Evolutionary conservation across 73 alveolate species (phyloP).

Genomic region (Paramecium primaurelia): DNA sequence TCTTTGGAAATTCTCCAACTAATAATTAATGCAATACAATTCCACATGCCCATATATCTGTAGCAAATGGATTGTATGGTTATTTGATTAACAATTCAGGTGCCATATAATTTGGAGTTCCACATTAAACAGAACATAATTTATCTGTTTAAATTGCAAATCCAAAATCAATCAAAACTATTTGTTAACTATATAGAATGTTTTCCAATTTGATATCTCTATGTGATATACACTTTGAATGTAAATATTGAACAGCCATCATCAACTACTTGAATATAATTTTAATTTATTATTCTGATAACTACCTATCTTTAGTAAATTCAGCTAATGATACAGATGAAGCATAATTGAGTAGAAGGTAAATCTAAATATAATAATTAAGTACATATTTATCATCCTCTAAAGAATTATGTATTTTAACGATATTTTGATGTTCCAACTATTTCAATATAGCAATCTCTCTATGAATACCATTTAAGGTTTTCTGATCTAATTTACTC

Average conservation of each 20-base stretch:
- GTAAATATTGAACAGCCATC: background rate
- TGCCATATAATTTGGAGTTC: conserved; percentile 42
- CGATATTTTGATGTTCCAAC: background rate
- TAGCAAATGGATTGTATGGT: conserved; percentile 8
- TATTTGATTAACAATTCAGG: background rate
- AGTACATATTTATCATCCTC: conserved; percentile 27
- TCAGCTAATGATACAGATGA: conserved; percentile 41
- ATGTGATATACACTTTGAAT: background rate
- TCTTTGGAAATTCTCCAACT: background rate
- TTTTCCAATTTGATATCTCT: conserved; percentile 29
- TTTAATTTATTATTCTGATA: background rate
- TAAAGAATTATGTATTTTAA: background rate
- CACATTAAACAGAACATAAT: background rate
- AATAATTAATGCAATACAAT: background rate
- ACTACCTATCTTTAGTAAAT: background rate
- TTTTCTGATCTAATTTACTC: background rate
- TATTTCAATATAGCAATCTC: background rate
- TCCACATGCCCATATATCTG: conserved; percentile 46
- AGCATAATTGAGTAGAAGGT: background rate
- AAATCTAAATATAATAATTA: background rate
- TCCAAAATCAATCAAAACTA: conserved; percentile 31
- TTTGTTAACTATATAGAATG: conserved; percentile 23
- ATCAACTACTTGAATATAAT: conserved; percentile 18
- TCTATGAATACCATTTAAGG: background rate
- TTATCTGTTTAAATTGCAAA: conserved; percentile 24